Evolutionary conservation across 805 yeast genomes (phyloP), one percentile per base, ranked within the genome.

Genomic region (Metschnikowia dekortorum): DNA sequence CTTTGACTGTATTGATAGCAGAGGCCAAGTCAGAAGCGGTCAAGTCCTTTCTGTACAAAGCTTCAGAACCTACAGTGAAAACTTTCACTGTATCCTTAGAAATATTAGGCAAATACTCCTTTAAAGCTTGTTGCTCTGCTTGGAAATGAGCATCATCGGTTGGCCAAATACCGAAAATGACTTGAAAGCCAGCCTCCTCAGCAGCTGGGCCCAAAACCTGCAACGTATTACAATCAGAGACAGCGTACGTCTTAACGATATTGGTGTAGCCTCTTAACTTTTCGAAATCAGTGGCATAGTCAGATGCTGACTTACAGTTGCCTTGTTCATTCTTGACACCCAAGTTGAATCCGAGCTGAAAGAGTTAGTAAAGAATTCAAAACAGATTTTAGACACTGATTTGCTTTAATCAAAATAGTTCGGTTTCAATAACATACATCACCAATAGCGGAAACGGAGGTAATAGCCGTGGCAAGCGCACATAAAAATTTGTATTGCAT

Each of bases 161-260:
- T 68, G 97, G 97, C 97, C 98, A 92, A 60, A 92, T 79, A 68
- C 97, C 97, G 40, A 89, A 74, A 68, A 89, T 81, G 41, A 87
- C 67, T 61, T 82, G 77, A 79, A 90, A 87, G 51, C 90, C 89
- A 57, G 83, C 84, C 51, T 74, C 73, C 64, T 85, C 91, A 48
- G 88, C 89, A 54, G 89, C 96, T 43, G 97, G 96, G 50, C 90
- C 96, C 57, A 92, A 74, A 63, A 76, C 76, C 72, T 85, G 81
- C 64, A 92, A 78, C 52, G 97, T 87, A 79, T 90, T 84, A 79
- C 97, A 92, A 70, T 89, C 95, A n/a, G 95, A 84, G 44, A 87
- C 90, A 31, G 97, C 94, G 67, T 89, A 92, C 36, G 92, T 87
- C 71, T 91, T 88, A 60, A 92, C 81, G 46, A 80, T 79, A 54